A percentile compares a stretch with the other conserved stretches of the same genome.
These are phyloP conservation scores for Pleoardoris graminearum DNA, from an alignment of 2,329 filamentous ascomycete species.

Conservation along the genomic window DNA sequence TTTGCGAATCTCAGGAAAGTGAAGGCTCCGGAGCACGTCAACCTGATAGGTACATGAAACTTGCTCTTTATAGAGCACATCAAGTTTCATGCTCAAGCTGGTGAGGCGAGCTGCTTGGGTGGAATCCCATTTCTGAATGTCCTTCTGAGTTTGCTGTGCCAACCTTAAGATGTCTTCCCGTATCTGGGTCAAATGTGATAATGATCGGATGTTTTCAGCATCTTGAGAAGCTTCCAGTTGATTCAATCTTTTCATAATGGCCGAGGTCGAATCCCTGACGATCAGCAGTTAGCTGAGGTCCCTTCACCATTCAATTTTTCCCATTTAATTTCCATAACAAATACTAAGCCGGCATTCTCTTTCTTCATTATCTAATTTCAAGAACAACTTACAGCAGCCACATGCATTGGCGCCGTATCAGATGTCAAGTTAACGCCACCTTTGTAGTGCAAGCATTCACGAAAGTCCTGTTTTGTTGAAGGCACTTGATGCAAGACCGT, in stretches of 20 bases:
- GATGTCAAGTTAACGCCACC: too few species aligned
- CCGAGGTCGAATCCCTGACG: conserved; percentile 2
- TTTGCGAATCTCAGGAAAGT: conserved; percentile 7
- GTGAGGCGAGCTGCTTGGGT: conserved; percentile 8
- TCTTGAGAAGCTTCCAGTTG: conserved; percentile 5
- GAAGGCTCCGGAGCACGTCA: conserved; percentile 11
- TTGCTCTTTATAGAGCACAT: conserved; percentile 9
- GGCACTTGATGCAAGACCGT: too few species aligned
- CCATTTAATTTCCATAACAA: too few species aligned
- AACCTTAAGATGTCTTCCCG: conserved; percentile 7
- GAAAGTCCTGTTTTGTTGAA: too few species aligned
- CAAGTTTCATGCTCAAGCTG: conserved; percentile 16
- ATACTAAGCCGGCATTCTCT: too few species aligned
- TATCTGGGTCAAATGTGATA: conserved; percentile 6
- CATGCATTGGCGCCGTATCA: too few species aligned
- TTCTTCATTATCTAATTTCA: too few species aligned
- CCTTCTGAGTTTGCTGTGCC: conserved; percentile 1
- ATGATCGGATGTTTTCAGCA: neutral
- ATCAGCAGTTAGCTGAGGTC: neutral
- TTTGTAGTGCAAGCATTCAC: too few species aligned
- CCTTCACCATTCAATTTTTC: too few species aligned
- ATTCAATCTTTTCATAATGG: conserved; percentile 3
- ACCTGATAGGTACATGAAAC: neutral
- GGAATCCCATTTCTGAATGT: neutral
- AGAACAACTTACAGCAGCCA: too few species aligned